Base-by-base conservation (phyloP, 148 eudicot species). In the Rhododendron ovatum region DNA sequence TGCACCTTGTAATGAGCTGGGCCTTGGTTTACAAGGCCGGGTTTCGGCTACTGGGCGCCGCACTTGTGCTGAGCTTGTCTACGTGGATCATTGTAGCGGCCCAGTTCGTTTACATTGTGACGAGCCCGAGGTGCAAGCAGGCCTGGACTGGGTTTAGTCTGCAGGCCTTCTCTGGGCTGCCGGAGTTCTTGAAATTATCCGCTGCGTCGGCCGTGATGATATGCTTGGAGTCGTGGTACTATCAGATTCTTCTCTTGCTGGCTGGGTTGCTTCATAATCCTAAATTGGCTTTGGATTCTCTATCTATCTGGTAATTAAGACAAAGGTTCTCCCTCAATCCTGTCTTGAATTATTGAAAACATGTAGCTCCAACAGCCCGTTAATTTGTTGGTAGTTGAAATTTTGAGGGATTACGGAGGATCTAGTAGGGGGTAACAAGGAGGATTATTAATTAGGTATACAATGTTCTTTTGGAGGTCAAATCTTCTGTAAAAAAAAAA, bases 141-240 rank as follows among this genome's bases (percentile, higher is more conserved):
- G 91, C 94, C 4, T 93, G 94, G 95, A 89, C 76, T 1, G 95
- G 95, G 86, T 71, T 92, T 59, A 88, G 55, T 18, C 55, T 83
- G 79, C 91, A 89, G 37, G 95, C 95, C 2, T 88, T 93, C 77
- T 33, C 39, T 3, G 94, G 93, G 26, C 61, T 55, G 76, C 91
- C 1, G 88, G 95, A 92, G 94, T 93, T 93, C 74, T 89, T 92
- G 53, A 93, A 90, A 50, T 28, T 93, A 51, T 93, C 95, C 0
- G 57, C 85, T 14, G 95, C 88, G 2, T 93, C 95, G 0, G 95
- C 93, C 0, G 92, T 93, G 69, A 93, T 93, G 95, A 78, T 93
- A 69, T 93, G 95, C 82, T 81, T 93, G 57, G 95, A 93, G 90
- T 88, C 93, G 7, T 93, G 95, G 95, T 93, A 93, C 82, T 88